phyloP scores from a whole-genome alignment of 129 eudicot genomes.

The Chrysanthemum seticuspe region DNA sequence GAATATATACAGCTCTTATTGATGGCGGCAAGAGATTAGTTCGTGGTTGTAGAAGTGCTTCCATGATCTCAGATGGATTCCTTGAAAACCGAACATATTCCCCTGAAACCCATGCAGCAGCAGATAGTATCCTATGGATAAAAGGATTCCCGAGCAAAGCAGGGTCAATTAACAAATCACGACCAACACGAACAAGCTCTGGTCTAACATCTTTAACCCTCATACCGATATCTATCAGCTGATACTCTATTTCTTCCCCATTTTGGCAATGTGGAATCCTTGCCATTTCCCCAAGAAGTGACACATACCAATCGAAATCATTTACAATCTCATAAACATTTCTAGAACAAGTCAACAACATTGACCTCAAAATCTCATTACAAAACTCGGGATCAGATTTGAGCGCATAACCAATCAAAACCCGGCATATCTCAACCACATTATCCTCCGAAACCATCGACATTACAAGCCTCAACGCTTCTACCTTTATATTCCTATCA shows the following conservation, averaged over 20 bases:
- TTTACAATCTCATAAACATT: conserved; percentile 69
- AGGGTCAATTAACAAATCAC: conserved; percentile 82
- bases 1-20: conserved; percentile 77
- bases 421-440: conserved; percentile 74
- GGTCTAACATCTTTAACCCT: conserved; percentile 88
- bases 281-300: conserved; percentile 85
- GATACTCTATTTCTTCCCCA: conserved; percentile 82
- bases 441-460: conserved; percentile 86
- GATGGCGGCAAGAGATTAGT: conserved; percentile 80
- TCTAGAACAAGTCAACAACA: conserved; percentile 63
- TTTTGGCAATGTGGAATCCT: conserved; percentile 82
- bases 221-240: conserved; percentile 87
- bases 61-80: conserved; percentile 77
- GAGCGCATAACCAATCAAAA: conserved; percentile 74
- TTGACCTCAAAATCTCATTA: conserved; percentile 69
- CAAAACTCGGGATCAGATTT: conserved; percentile 90
- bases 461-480: conserved; percentile 79
- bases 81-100: conserved; percentile 73
- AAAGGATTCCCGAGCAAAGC: conserved; percentile 89
- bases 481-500: conserved; percentile 70
- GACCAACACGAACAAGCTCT: conserved; percentile 71
- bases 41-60: conserved; percentile 84
- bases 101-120: conserved; percentile 85
- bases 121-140: conserved; percentile 66
- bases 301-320: conserved; percentile 95